A percentile compares a stretch with the other conserved stretches of the same genome.
These are phyloP conservation scores for Pseudogymnoascus sp. DNA, from an alignment of 2,329 filamentous ascomycete species.

Conservation along the genomic window DNA sequence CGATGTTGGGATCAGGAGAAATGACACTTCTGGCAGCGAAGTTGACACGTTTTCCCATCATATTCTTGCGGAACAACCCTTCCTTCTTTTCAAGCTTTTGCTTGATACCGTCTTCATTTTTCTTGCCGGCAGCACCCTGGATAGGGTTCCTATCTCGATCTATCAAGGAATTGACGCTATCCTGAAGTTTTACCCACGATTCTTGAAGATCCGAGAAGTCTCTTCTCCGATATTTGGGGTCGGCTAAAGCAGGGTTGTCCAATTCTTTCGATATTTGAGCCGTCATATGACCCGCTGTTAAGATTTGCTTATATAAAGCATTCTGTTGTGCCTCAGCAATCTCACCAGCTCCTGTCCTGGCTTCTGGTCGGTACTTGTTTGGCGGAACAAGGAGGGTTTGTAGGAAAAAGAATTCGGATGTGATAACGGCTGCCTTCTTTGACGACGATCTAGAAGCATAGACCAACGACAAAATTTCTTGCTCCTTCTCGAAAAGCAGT, in stretches of 20 bases:
- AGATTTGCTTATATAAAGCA: constrained; percentile 73
- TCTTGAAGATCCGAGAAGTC: constrained; percentile 72
- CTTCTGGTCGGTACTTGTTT: constrained; percentile 84
- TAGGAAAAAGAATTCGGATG: constrained; percentile 90
- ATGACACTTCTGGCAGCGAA: constrained; percentile 97
- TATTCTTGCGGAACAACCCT: constrained; percentile 95
- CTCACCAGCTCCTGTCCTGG: constrained; percentile 68
- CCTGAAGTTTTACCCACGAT: constrained; percentile 76
- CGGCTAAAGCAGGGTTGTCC: constrained; percentile 19
- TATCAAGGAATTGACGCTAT: constrained; percentile 84
- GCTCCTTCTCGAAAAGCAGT: constrained; percentile 79
- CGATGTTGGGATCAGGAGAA: constrained; percentile 95
- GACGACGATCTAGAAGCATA: constrained; percentile 64
- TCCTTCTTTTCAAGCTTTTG: constrained; percentile 98
- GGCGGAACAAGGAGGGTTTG: constrained; percentile 80
- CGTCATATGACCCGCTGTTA: constrained; percentile 67
- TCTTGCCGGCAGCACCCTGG: constrained; percentile 66
- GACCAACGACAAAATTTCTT: constrained; percentile 73
- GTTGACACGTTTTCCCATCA: constrained; percentile 99
- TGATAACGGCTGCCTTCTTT: constrained; percentile 51
- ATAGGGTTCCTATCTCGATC: constrained; percentile 82
- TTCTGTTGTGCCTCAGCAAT: constrained; percentile 89
- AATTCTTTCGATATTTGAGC: constrained; percentile 68
- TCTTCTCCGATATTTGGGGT: constrained; percentile 39
- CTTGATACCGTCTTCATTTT: constrained; percentile 90